Conservation (phyloP, 768 basidiomycete genomes). For the Kwoniella shandongensis region DNA sequence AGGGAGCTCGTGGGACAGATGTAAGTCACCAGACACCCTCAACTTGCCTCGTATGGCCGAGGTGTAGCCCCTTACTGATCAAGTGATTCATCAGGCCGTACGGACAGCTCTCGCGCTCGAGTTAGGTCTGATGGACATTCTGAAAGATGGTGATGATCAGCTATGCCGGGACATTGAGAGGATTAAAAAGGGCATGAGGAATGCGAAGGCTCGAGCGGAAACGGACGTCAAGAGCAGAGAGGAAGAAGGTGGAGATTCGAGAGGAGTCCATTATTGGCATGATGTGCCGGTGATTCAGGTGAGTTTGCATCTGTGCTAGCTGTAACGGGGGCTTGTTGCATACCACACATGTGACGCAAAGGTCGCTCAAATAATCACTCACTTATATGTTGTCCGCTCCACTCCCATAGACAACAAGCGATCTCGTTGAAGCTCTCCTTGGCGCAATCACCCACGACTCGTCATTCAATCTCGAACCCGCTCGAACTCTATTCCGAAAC, state of each 20-base stretch:
- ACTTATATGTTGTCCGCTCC: slow-evolving; percentile 5
- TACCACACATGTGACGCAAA: too few species aligned
- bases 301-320: slow-evolving; percentile 3
- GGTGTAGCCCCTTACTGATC: too few species aligned
- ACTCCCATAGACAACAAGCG: slow-evolving; percentile 10
- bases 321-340: not conserved
- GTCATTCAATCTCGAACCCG: slow-evolving; percentile 12
- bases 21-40: not conserved
- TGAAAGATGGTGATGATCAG: slow-evolving; percentile 6
- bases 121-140: slow-evolving; percentile 18
- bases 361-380: not conserved
- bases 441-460: slow-evolving; percentile 34
- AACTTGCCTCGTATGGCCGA: too few species aligned
- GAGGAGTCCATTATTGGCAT: slow-evolving; percentile 29
- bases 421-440: slow-evolving; percentile 30
- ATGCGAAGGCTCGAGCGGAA: slow-evolving; percentile 16
- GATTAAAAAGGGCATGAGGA: slow-evolving; percentile 11
- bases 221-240: not conserved
- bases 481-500: slow-evolving; percentile 16
- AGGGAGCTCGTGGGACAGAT: slow-evolving; percentile 12
- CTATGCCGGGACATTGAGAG: not conserved
- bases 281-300: slow-evolving; percentile 16
- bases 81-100: not conserved
- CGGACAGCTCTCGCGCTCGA: slow-evolving; percentile 5
- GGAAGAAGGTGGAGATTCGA: not conserved